Evolutionary conservation across 2,329 filamentous ascomycete species (phyloP), one percentile per base, ranked within the genome.

Genomic region (Aspergillus spinulosporus): DNA sequence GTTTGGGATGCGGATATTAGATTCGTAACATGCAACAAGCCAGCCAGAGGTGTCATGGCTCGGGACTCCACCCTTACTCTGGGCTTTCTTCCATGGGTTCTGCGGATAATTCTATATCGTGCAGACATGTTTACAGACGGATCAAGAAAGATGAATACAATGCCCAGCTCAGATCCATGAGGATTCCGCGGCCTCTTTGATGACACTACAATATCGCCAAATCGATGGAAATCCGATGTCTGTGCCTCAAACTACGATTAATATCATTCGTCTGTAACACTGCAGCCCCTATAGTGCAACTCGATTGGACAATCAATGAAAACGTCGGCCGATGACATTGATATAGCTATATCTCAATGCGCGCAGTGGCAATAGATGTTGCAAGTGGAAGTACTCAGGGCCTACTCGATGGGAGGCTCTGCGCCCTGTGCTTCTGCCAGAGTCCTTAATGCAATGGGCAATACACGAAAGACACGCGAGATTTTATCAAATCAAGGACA

Each of bases 1-100:
- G 14, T 43, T 36, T 36, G 9, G 5, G 39, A 15, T 45, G 8
- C 49, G 49, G 49, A 52, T 45, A 51, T 46, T 31, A 32, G 15
- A 52, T 46, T 44, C 44, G 14, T 9, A 36, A 29, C 15, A 5
- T 9, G 4, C 42, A 15, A 52, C 28, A 37, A 39, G 32, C 28
- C 39, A 26, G 40, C 26, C 15, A 42, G 26, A 39, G 15, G 8
- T 36, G 12, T 42, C 40, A 45, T 45, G 15, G 15, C 29, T 28
- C 26, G 26, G 26, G 3, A 34, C 31, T 37, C 39, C 48, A 43
- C 48, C 37, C 28, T 15, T 8, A 9, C 36, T 43, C 37, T 21
- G 5, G 12, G 11, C n/a, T 39, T n/a, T 12, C 36, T 39, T 39
- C 36, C 12, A 39, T 2, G 36, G 9, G 9, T 39, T 4, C 12